Conservation (phyloP, 2,329 filamentous ascomycete species). For the Zarea fungicola region DNA sequence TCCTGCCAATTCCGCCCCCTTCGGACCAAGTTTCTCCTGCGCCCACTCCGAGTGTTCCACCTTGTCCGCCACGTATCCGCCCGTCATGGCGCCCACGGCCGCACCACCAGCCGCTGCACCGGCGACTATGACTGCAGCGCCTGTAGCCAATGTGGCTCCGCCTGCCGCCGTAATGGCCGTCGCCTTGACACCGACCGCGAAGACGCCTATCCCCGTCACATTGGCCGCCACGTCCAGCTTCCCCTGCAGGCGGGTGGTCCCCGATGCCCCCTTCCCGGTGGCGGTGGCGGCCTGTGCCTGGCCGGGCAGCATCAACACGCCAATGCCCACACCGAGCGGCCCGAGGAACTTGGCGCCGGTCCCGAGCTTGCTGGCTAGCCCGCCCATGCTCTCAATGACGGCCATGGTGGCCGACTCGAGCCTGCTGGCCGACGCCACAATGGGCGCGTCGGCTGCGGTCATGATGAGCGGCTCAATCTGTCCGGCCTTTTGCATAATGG, state of each 20-base stretch:
- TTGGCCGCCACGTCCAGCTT: not conserved
- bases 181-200: not conserved
- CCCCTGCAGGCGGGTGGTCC: not conserved
- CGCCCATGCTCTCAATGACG: not conserved
- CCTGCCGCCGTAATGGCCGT: slow-evolving; percentile 1
- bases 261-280: not conserved
- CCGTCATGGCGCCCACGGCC: not conserved
- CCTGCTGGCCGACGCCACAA: not conserved
- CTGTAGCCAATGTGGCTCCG: not conserved
- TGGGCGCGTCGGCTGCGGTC: not conserved
- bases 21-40: slow-evolving; percentile 2
- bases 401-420: not conserved
- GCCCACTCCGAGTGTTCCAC: slow-evolving; percentile 6
- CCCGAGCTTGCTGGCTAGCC: not conserved
- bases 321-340: not conserved
- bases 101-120: not conserved
- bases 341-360: not conserved
- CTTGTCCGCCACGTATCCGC: not conserved
- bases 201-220: not conserved
- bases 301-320: not conserved
- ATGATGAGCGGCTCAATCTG: slow-evolving; percentile 3
- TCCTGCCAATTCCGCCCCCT: not conserved
- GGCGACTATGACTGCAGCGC: not conserved
- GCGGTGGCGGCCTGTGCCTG: slow-evolving; percentile 1
- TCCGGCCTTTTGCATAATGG: not conserved